phyloP scores from a whole-genome alignment of 805 yeast species.

The Allodekkera sacchari region DNA sequence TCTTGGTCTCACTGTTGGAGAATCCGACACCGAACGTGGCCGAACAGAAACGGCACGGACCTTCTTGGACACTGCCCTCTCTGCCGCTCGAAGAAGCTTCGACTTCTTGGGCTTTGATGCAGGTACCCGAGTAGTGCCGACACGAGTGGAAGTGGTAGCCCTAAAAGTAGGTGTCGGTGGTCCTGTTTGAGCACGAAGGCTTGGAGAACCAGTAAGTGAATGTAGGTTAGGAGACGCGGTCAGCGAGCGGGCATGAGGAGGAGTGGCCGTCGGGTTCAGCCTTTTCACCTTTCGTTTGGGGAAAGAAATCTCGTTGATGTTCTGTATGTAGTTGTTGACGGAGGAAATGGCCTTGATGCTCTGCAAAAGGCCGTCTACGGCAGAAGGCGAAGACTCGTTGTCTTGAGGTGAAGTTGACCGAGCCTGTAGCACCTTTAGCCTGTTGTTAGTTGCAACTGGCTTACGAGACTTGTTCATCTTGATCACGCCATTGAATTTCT shows the following conservation, averaged over 20 bases:
- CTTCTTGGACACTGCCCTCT: conserved; percentile 10
- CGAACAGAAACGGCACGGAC: conserved; percentile 1
- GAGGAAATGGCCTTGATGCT: conserved; percentile 3
- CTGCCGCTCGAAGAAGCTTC: conserved; percentile 14
- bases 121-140: background rate
- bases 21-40: background rate
- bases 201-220: background rate
- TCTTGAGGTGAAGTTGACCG: too few species aligned
- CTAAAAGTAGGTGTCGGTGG: background rate
- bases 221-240: background rate
- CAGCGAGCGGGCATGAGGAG: background rate
- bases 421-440: too few species aligned
- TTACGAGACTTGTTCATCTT: conserved; percentile 26
- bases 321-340: conserved; percentile 3
- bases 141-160: background rate
- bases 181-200: background rate
- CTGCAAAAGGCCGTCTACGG: background rate
- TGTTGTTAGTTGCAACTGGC: conserved; percentile 10
- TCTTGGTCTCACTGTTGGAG: conserved; percentile 1
- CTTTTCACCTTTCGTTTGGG: too few species aligned
- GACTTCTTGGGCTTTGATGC: conserved; percentile 12
- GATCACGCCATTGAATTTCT: conserved; percentile 18
- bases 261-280: background rate
- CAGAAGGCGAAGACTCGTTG: too few species aligned
- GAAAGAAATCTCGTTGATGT: background rate